phyloP scores from a whole-genome alignment of 441 rosid species.

The Omphalea diandra region DNA sequence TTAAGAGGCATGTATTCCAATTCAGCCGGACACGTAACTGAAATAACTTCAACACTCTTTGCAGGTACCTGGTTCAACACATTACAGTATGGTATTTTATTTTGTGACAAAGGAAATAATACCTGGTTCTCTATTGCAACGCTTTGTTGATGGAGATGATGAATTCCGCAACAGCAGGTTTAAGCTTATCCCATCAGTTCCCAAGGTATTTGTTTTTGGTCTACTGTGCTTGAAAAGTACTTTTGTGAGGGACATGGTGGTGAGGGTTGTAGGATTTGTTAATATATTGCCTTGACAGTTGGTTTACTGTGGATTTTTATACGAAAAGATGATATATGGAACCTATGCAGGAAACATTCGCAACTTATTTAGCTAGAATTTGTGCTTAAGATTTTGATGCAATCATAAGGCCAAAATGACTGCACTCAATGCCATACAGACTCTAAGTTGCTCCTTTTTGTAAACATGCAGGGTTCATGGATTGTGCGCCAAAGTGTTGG shows the following conservation, averaged over 20 bases:
- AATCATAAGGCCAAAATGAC: constrained; percentile 5
- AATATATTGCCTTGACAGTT: not conserved
- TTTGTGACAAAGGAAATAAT: constrained; percentile 73
- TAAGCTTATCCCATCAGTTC: constrained; percentile 95
- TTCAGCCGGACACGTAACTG: constrained; percentile 17
- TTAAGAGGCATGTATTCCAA: constrained; percentile 19
- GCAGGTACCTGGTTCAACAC: constrained; percentile 96
- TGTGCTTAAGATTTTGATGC: not conserved
- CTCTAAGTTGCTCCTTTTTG: too few species aligned
- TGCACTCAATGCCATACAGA: too few species aligned
- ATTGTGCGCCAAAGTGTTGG: constrained; percentile 99
- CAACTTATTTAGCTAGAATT: not conserved
- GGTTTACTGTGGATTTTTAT: not conserved
- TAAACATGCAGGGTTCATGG: constrained; percentile 85
- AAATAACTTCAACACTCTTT: constrained; percentile 14
- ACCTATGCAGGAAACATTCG: not conserved
- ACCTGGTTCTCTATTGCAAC: constrained; percentile 89
- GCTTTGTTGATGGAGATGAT: constrained; percentile 97
- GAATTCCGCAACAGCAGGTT: constrained; percentile 96
- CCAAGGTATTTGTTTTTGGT: constrained; percentile 58
- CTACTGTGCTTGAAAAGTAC: constrained; percentile 5
- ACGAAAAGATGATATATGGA: not conserved
- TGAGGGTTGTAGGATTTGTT: not conserved
- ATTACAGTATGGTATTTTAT: constrained; percentile 98
- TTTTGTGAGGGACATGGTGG: constrained; percentile 9